Conservation (phyloP, 2,329 filamentous ascomycete species). For the Colletotrichum tamarilloi region DNA sequence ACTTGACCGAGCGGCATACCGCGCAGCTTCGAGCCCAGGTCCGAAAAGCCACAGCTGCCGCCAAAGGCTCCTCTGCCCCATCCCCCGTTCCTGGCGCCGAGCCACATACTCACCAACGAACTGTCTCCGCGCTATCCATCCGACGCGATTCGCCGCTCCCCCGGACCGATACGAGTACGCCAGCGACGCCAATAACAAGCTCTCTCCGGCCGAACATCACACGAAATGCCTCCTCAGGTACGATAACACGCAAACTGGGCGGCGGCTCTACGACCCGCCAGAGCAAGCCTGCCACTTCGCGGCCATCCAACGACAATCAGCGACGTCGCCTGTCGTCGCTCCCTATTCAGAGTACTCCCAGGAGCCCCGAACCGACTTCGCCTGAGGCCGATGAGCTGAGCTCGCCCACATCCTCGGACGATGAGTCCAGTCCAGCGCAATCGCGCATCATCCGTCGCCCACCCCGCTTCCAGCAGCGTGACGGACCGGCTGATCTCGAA, state of each 20-base stretch:
- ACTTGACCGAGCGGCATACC: slow-evolving; percentile 91
- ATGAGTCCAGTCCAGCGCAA: slow-evolving; percentile 64
- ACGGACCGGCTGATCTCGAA: slow-evolving; percentile 32
- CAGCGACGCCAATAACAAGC: slow-evolving; percentile 56
- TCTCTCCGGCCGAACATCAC: slow-evolving; percentile 58
- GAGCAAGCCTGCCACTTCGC: slow-evolving; percentile 37
- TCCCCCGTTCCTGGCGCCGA: slow-evolving; percentile 67
- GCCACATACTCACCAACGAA: slow-evolving; percentile 51
- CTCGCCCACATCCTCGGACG: slow-evolving; percentile 55
- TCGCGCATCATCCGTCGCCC: slow-evolving; percentile 71
- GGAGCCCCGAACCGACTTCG: slow-evolving; percentile 40
- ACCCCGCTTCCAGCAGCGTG: slow-evolving; percentile 57
- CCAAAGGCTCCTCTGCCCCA: slow-evolving; percentile 65
- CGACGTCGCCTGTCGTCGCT: slow-evolving; percentile 58
- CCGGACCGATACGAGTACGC: slow-evolving; percentile 56
- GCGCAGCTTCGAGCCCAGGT: slow-evolving; percentile 92
- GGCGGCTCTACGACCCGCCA: slow-evolving; percentile 46
- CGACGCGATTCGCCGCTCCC: slow-evolving; percentile 67
- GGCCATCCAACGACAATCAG: slow-evolving; percentile 43
- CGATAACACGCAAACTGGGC: slow-evolving; percentile 44
- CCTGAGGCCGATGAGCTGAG: slow-evolving; percentile 51
- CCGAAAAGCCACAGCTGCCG: slow-evolving; percentile 74
- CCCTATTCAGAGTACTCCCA: slow-evolving; percentile 48
- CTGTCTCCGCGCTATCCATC: slow-evolving; percentile 66
- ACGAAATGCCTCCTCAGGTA: slow-evolving; percentile 61